phyloP scores from a whole-genome alignment of 345 rosid genomes.

The Kernera saxatilis region DNA sequence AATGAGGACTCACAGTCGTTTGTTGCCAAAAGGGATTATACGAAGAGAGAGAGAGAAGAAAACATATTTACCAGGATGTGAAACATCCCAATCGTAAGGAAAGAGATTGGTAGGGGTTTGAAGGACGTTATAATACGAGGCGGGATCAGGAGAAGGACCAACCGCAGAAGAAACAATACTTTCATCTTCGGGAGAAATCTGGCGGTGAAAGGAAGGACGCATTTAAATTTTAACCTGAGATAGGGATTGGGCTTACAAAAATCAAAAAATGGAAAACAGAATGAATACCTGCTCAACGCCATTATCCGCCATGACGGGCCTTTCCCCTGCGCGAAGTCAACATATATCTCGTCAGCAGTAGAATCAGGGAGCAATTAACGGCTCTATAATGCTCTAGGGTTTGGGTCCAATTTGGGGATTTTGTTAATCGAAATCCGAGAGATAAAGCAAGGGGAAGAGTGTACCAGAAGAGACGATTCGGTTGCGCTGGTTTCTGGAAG shows the following conservation, averaged over 20 bases:
- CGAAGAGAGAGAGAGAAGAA: background rate
- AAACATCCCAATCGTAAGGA: conserved; percentile 36
- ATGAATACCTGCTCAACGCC: conserved; percentile 39
- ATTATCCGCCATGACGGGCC: conserved; percentile 33
- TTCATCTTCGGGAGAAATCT: conserved; percentile 42
- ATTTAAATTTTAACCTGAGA: conserved; percentile 2
- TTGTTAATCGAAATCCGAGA: background rate
- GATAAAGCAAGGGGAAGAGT: background rate
- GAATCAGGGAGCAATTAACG: background rate
- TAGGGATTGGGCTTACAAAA: background rate
- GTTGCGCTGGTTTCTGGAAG: conserved; percentile 26
- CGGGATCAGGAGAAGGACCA: conserved; percentile 31
- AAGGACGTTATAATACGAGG: conserved; percentile 14
- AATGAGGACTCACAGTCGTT: background rate
- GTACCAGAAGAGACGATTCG: conserved; percentile 39
- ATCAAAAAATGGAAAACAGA: background rate
- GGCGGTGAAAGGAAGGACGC: conserved; percentile 34
- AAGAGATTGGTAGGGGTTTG: conserved; percentile 29
- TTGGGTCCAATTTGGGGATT: conserved; percentile 1
- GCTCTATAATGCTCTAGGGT: conserved; percentile 20
- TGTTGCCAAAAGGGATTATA: background rate
- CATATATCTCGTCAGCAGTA: background rate
- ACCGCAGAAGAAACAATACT: conserved; percentile 53
- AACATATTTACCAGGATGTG: conserved; percentile 31
- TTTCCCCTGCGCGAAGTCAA: conserved; percentile 41